Evolutionary conservation across 176 grass and related monocot species (phyloP), one percentile per base, ranked within the genome.

Genomic region (Phragmites australis): DNA sequence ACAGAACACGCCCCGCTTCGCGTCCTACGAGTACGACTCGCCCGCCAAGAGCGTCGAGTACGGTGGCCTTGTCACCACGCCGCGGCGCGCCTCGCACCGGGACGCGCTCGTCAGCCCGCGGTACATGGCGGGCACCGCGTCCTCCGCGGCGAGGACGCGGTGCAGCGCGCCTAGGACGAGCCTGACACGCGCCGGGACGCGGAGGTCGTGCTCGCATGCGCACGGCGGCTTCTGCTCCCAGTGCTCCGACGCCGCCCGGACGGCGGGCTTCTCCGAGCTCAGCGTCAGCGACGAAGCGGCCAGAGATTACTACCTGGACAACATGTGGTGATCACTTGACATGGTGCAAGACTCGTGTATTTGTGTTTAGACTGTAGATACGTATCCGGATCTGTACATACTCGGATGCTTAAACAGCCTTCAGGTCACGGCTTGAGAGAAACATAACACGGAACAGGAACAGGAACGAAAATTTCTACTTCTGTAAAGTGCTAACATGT

Each of bases 81-180:
- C 85, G 51, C 79, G 70, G 64, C 70, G 88, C 40, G 3, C 61
- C 6, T 31, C 68, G 29, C 60, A 77, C 51, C 63, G 71, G 19
- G 75, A 86, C 22, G 84, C 43, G 37, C 77, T 89, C 37, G 70
- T 47, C 29, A 84, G 87, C 70, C 96, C 90, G 18, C 84, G 78
- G n/a, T 99, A 95, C 81, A 99, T 95, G 96, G 82, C 82, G 3
- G 90, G 73, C 59, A 99, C 96, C 21, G 86, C 85, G 71, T 95
- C 96, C 5, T 99, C 90, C 7, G 88, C 83, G 10, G 93, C 93
- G 8, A 81, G 89, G 82, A 83, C 62, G 34, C 76, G 90, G 54
- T 93, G 93, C 66, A 90, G 91, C 49, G 70, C 80, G 76, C 54
- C 83, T 50, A 64, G 57, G 52, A 41, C 68, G 8, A 90, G 73